A percentile compares a stretch with the other conserved stretches of the same genome.
phyloP scores from a whole-genome alignment of 371 early-diverging fungal genomes.

The Mucor saturninus region DNA sequence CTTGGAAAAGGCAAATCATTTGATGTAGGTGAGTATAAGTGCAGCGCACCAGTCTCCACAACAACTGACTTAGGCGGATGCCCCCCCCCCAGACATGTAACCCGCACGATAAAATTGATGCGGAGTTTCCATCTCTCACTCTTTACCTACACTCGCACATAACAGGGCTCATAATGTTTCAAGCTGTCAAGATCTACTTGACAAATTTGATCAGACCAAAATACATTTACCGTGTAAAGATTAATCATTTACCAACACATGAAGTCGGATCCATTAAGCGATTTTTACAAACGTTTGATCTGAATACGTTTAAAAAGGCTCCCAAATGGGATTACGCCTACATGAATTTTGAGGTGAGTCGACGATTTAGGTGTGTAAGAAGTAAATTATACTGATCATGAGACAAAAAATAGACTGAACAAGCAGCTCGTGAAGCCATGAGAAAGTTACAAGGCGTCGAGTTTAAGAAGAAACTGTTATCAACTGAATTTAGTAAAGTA shows the following conservation, averaged over 20 bases:
- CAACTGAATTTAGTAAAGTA: conserved; percentile 14
- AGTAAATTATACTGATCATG: not conserved
- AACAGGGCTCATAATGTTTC: not conserved
- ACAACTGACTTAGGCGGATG: too few species aligned
- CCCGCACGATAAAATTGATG: too few species aligned
- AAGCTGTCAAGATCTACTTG: not conserved
- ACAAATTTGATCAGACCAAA: not conserved
- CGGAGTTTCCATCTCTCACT: too few species aligned
- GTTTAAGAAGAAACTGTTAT: conserved; percentile 19
- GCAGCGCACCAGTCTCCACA: too few species aligned
- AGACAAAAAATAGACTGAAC: conserved; percentile 13
- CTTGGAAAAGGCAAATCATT: too few species aligned
- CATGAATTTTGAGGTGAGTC: conserved; percentile 23
- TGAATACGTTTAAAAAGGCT: conserved; percentile 24
- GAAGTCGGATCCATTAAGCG: conserved; percentile 21
- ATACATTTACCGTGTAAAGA: conserved; percentile 28
- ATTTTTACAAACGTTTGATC: conserved; percentile 12
- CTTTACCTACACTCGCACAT: too few species aligned
- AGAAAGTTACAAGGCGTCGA: conserved; percentile 13
- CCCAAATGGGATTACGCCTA: conserved; percentile 33
- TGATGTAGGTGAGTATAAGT: too few species aligned
- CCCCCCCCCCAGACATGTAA: too few species aligned
- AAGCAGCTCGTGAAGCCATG: conserved; percentile 13
- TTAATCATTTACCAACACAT: conserved; percentile 21
- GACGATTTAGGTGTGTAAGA: too few species aligned